Evolutionary conservation across 768 basidiomycete genomes (phyloP), one percentile per base, ranked within the genome.

Genomic region (Suillus bovinus): DNA sequence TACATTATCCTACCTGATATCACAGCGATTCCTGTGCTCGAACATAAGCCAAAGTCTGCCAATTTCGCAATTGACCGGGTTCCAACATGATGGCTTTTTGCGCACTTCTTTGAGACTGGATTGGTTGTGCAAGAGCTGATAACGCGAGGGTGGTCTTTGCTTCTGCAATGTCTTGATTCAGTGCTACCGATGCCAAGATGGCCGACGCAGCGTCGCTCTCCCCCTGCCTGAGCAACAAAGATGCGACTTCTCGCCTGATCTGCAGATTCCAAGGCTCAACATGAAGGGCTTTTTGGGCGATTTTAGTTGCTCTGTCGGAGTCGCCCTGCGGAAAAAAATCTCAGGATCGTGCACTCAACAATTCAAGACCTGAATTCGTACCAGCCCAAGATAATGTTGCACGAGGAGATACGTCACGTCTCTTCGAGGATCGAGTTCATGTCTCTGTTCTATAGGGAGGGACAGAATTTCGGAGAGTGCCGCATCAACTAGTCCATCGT

Each of bases 401-500:
- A 86, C 78, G 11, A 94, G 77, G 59, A 97, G 80, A 71, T 89
- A 85, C 49, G 87, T 82, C 38, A 92, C 87, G 64, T 91, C 83
- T 61, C 87, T 80, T 41, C 78, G 72, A 10, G 89, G 88, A 75
- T 96, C 95, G 59, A 91, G 81, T 42, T 80, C 74, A 52, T 81
- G 79, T 60, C 89, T 81, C 64, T 84, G 80, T 62, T 93, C 87
- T 20, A 87, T 69, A 0, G 93, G 84, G 27, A 94, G 78, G 0
- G 84, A 78, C 22, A 89, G 79, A 20, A 96, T 83, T 71, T 97
- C 94, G 0, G 90, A 88, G 14, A 96, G 77, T 0, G 94, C 90
- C 1, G 94, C 95, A 71, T 96, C 93, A 29, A 95, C 81, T 22
- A 97, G 81, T 39, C 81, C 83, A 38, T 90, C 87, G 68, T 96